Conservation (phyloP, 2,329 filamentous ascomycete genomes). For the Epichloe gansuensis region DNA sequence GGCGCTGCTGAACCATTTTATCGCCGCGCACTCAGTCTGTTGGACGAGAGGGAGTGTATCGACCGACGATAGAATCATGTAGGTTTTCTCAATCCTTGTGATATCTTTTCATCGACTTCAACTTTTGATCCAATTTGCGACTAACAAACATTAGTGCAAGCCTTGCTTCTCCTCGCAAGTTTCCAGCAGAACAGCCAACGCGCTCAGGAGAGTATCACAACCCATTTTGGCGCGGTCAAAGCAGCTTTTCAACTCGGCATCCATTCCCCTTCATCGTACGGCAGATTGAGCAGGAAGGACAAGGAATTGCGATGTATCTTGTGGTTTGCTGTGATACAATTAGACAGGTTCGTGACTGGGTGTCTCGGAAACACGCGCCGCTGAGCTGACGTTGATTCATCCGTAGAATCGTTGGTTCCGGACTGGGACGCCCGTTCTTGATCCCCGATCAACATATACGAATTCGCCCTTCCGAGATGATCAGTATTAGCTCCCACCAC, state of each 20-base stretch:
- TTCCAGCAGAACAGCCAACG: conserved; percentile 24
- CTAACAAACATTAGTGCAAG: conserved; percentile 14
- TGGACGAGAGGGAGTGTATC: conserved; percentile 15
- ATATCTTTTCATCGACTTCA: too few species aligned
- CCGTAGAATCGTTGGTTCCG: conserved; percentile 11
- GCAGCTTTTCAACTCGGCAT: conserved; percentile 21
- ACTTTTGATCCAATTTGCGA: neutral
- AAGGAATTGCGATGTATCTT: conserved; percentile 16
- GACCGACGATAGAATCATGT: conserved; percentile 12
- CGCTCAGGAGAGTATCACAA: conserved; percentile 19
- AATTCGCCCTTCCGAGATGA: conserved; percentile 4
- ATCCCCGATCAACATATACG: conserved; percentile 8
- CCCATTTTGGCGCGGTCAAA: conserved; percentile 19
- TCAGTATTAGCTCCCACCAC: neutral
- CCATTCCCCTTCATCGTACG: conserved; percentile 18
- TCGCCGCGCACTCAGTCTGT: conserved; percentile 12
- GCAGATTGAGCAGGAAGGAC: conserved; percentile 10
- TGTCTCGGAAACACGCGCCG: neutral
- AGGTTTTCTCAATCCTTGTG: neutral
- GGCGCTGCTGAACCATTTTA: conserved; percentile 16
- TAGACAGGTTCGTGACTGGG: conserved; percentile 12
- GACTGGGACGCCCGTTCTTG: conserved; percentile 11
- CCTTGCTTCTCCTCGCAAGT: conserved; percentile 18
- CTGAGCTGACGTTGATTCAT: neutral
- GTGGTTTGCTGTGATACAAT: conserved; percentile 20